These are phyloP conservation scores for Blastobotrys raffinosifermentans DNA, from an alignment of 1,139 yeast genomes.

Conservation along the genomic window DNA sequence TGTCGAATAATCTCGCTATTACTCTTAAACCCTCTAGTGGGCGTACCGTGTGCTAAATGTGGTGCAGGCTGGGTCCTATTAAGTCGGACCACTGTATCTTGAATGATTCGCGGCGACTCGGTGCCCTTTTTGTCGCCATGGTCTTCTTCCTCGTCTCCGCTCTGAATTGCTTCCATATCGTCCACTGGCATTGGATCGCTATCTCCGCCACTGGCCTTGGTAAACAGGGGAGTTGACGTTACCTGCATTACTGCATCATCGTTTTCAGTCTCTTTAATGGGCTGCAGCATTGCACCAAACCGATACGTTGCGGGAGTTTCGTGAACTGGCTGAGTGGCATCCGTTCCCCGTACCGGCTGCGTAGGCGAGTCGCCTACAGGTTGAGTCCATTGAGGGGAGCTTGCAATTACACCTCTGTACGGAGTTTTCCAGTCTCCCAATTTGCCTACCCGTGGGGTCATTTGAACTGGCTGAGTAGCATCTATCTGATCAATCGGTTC, in stretches of 20 bases:
- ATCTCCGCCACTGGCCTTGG: not conserved
- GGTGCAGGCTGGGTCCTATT: too few relatives aligned
- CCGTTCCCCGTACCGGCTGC: too few relatives aligned
- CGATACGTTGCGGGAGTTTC: not conserved
- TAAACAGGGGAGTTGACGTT: not conserved
- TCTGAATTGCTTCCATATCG: not conserved
- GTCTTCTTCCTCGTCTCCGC: conserved; percentile 1
- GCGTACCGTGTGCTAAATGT: too few relatives aligned
- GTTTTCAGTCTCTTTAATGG: not conserved
- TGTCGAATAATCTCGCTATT: not conserved
- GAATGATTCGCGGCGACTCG: not conserved
- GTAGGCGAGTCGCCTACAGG: too few relatives aligned
- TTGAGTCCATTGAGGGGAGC: too few relatives aligned
- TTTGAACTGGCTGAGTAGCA: not conserved
- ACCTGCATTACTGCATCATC: not conserved
- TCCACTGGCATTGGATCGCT: not conserved
- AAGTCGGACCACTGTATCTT: not conserved
- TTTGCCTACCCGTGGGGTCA: not conserved
- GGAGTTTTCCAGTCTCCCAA: too few relatives aligned
- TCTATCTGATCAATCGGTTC: not conserved
- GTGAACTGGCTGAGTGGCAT: not conserved
- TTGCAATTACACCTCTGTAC: too few relatives aligned
- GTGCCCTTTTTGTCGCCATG: not conserved
- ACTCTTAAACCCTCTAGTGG: not conserved
- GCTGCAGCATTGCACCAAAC: not conserved